A percentile compares a stretch with the other conserved stretches of the same genome.
phyloP scores from a whole-genome alignment of 768 basidiomycete species.

The Pisolithus marmoratus region DNA sequence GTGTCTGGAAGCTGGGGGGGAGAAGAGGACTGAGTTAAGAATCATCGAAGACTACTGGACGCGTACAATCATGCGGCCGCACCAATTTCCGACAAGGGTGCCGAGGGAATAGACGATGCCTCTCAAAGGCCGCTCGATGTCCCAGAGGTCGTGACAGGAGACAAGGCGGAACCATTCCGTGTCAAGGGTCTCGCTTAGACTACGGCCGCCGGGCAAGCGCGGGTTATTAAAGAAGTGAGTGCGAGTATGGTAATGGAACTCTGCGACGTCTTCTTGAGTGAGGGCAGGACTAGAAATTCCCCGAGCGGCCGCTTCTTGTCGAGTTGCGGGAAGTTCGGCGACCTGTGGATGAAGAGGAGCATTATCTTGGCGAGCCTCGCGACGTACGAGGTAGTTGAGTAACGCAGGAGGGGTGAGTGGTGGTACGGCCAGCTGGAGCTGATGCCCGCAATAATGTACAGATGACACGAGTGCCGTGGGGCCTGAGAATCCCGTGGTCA shows the following conservation, averaged over 20 bases:
- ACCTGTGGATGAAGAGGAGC: constrained; percentile 18
- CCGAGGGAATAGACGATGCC: constrained; percentile 41
- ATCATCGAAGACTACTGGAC: neutral
- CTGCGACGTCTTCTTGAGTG: constrained; percentile 34
- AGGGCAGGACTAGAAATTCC: constrained; percentile 27
- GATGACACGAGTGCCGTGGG: constrained; percentile 27
- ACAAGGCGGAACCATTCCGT: constrained; percentile 45
- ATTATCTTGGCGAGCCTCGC: constrained; percentile 32
- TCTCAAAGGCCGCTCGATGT: constrained; percentile 31
- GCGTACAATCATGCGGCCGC: constrained; percentile 42
- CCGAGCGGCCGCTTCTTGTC: constrained; percentile 27
- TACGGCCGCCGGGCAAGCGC: constrained; percentile 11
- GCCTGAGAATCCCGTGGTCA: constrained; percentile 23
- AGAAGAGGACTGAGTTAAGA: neutral
- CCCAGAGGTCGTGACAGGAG: constrained; percentile 35
- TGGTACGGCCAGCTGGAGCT: constrained; percentile 37
- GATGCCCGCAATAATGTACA: constrained; percentile 37
- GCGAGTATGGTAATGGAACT: constrained; percentile 34
- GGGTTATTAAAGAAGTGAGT: constrained; percentile 23
- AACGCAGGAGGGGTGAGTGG: constrained; percentile 36
- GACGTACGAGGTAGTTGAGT: constrained; percentile 30
- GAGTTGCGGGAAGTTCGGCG: constrained; percentile 28
- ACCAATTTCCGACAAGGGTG: constrained; percentile 40
- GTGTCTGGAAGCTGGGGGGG: constrained; percentile 20
- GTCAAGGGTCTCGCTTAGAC: constrained; percentile 32